Base-by-base conservation (phyloP, 371 early-diverging fungal species). In the Parasitella parasitica region DNA sequence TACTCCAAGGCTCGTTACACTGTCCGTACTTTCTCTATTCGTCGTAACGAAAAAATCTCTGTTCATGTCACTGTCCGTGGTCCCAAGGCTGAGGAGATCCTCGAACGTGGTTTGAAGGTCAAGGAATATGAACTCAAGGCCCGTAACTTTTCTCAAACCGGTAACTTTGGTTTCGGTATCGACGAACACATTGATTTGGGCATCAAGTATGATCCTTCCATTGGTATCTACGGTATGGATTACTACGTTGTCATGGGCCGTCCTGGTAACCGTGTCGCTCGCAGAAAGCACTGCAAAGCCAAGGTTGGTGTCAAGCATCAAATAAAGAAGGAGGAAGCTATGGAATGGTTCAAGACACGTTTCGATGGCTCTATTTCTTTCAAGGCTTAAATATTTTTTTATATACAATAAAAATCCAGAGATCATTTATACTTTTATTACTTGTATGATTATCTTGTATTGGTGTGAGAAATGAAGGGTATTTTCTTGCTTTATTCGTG, bases 131-230 rank as follows among this genome's bases (percentile, higher is more conserved):
- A 99, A 87, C 88, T 99, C 54, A 87, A 86, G 76, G 82, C 84
- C 59, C 78, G 86, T 77, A 98, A 98, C 94, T 99, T 99, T 89
- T 97, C 97, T 27, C 89, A 78, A 54, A 98, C 95, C 66, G 99
- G 99, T 64, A 98, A 98, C 93, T 99, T 99, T 77, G 99, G 99
- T 71, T 99, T 99, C 89, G 99, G 99, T 93, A 95, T 99, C 87
- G 92, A 97, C 75, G 99, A 99, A 88, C 99, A 99, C 89, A 99
- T 99, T 69, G 99, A 99, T 86, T 88, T 99, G 77, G 99, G 99
- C 73, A 98, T 99, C 89, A 99, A 99, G 92, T 99, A 99, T 89
- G 99, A 99, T 85, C 99, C 99, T 50, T 87, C 89, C 81, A 98
- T 99, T 75, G 97, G 98, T 87, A 96, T 96, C 73, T 96, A 95